Evolutionary conservation across 768 basidiomycete genomes (phyloP).

Genomic region (Obba rivulosa): DNA sequence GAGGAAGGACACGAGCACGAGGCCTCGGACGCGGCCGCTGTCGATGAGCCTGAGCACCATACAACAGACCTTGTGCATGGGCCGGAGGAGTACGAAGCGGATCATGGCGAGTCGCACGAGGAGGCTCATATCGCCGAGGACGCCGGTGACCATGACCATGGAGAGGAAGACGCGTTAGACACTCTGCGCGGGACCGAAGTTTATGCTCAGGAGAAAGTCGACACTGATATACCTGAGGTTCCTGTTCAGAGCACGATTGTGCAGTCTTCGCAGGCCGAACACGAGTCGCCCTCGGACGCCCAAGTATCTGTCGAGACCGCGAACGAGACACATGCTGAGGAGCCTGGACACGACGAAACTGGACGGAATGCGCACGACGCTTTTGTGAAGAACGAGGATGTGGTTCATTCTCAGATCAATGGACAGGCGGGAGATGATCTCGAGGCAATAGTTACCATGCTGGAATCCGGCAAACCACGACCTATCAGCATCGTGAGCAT

Average conservation of each 20-base stretch:
- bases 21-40: conserved; percentile 12
- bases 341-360: conserved; percentile 2
- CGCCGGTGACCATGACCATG: conserved; percentile 5
- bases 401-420: conserved; percentile 16
- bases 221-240: not conserved
- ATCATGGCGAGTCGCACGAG: conserved; percentile 11
- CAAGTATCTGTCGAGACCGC: not conserved
- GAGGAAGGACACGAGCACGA: conserved; percentile 15
- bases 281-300: not conserved
- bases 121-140: conserved; percentile 3
- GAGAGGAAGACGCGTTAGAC: conserved; percentile 1
- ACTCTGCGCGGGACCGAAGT: conserved; percentile 2
- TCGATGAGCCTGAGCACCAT: conserved; percentile 13
- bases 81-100: conserved; percentile 17
- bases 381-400: conserved; percentile 11
- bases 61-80: conserved; percentile 11
- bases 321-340: conserved; percentile 1
- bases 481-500: conserved; percentile 12
- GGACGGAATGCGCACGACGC: conserved; percentile 11
- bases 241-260: not conserved
- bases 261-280: not conserved
- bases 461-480: conserved; percentile 35
- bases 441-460: conserved; percentile 62
- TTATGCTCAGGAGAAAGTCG: conserved; percentile 9
- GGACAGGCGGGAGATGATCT: conserved; percentile 28